Evolutionary conservation across 2,329 filamentous ascomycete genomes (phyloP), one percentile per base, ranked within the genome.

Genomic region (Myotisia sp.): DNA sequence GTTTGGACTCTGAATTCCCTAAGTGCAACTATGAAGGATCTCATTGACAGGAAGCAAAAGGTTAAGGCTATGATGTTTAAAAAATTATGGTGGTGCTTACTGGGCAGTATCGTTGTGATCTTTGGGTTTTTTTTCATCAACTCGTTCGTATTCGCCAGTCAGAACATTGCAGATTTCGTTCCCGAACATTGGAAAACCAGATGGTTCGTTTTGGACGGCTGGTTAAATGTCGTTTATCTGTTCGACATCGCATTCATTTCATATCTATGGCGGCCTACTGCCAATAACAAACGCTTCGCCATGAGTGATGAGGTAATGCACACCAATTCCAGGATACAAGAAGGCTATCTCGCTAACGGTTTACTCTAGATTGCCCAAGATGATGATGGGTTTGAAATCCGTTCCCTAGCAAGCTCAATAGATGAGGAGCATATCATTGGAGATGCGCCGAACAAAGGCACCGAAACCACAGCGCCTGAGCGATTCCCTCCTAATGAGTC

Each of bases 71-170:
- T 73, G 59, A 98, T 98, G 92, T 98, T 95, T 62, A 86, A 81
- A 62, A 92, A 92, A 57, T 74, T 98, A 9, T 98, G 92, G 86
- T 98, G 86, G 86, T 87, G 84, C 55, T 93, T 98, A 40, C 68
- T 98, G 29, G 67, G 74, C 43, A 92, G 81, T 54, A 92, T 98
- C 53, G 63, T 95, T 31, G 83, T 95, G 47, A 94, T 95, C 47
- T 98, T 98, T 48, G 85, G 70, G 37, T 98, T 98, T 65, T 94
- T 98, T 68, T 95, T 98, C 66, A 77, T 95, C 65, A 95, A 94
- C 66, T 92, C 82, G 47, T 85, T 94, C 59, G 84, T 82, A 1
- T 93, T 98, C 54, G 87, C 86, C 31, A 86, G 85, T 8, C 75
- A 76, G 30, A 73, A 71, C 30, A 79, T 86, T 43, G 82, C 82